Percentiles rank a stretch among this genome's conserved stretches.
Evolutionary conservation across 1,139 yeast species (phyloP).

Genomic region (Magnusiomyces suaveolens): DNA sequence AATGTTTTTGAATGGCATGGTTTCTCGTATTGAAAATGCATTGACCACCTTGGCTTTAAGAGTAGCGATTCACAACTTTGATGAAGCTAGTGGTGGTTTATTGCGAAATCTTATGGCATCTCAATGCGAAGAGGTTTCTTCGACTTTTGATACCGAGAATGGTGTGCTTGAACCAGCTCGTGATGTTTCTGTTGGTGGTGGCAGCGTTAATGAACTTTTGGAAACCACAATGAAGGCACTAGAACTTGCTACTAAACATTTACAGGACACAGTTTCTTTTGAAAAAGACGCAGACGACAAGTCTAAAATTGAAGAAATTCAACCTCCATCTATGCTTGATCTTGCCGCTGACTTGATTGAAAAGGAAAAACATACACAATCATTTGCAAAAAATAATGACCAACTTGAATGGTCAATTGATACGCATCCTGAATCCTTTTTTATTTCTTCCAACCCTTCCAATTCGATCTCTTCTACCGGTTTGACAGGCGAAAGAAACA

Average conservation of each 20-base stretch:
- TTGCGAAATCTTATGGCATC: neutral
- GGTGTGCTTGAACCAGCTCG: too few relatives aligned
- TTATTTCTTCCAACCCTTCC: neutral
- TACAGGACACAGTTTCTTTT: slow-evolving; percentile 81
- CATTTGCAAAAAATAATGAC: too few relatives aligned
- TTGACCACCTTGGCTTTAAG: slow-evolving; percentile 21
- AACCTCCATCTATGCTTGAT: neutral
- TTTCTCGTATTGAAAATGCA: slow-evolving; percentile 51
- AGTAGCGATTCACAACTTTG: slow-evolving; percentile 6
- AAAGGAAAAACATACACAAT: too few relatives aligned
- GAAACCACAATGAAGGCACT: neutral
- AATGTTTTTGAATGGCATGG: slow-evolving; percentile 50
- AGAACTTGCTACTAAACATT: neutral
- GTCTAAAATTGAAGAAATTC: slow-evolving; percentile 46
- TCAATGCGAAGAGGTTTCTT: slow-evolving; percentile 34
- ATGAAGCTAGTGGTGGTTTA: neutral
- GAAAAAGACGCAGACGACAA: slow-evolving; percentile 41
- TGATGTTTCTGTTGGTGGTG: slow-evolving; percentile 36
- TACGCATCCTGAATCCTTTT: too few relatives aligned
- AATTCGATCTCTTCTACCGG: neutral
- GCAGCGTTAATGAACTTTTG: neutral
- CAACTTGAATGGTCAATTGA: neutral
- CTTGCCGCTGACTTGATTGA: neutral
- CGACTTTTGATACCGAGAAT: slow-evolving; percentile 73
- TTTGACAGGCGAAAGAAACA: too few relatives aligned